Conservation (phyloP, 225 moss, liverwort and hornwort species). For the Antitrichia curtipendula region DNA sequence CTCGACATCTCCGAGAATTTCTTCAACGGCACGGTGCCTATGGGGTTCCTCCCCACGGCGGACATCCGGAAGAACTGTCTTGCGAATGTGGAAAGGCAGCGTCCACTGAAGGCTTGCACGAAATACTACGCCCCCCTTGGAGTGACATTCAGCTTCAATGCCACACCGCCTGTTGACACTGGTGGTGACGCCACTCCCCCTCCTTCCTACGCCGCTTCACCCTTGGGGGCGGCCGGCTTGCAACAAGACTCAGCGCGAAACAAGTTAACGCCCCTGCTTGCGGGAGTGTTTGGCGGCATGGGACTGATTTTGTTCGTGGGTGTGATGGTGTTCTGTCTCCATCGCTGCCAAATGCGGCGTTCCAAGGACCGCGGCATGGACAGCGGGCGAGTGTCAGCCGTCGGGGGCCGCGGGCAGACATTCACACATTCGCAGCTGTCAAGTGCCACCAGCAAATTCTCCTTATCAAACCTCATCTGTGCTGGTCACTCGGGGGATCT, state of each 20-base stretch:
- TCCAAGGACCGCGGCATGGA: constrained; percentile 32
- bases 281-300: constrained; percentile 55
- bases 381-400: constrained; percentile 26
- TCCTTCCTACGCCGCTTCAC: not conserved
- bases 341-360: constrained; percentile 48
- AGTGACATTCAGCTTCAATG: constrained; percentile 32
- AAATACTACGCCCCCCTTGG: constrained; percentile 23
- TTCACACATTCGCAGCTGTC: constrained; percentile 71
- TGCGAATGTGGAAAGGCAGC: constrained; percentile 24
- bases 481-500: constrained; percentile 80
- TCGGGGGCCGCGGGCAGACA: constrained; percentile 60
- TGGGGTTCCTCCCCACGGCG: constrained; percentile 14
- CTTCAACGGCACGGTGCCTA: constrained; percentile 40
- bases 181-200: not conserved
- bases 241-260: not conserved
- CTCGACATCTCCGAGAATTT: constrained; percentile 5
- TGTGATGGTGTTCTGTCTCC: constrained; percentile 44
- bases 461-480: constrained; percentile 61
- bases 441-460: constrained; percentile 58
- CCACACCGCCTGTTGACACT: not conserved
- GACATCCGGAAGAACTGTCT: constrained; percentile 26
- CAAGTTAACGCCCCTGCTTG: constrained; percentile 52
- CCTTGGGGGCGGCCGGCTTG: not conserved
- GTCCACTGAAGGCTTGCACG: constrained; percentile 3
- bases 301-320: constrained; percentile 56